Evolutionary conservation across 2,329 filamentous ascomycete species (phyloP).

Genomic region (Trichophyton verrucosum): DNA sequence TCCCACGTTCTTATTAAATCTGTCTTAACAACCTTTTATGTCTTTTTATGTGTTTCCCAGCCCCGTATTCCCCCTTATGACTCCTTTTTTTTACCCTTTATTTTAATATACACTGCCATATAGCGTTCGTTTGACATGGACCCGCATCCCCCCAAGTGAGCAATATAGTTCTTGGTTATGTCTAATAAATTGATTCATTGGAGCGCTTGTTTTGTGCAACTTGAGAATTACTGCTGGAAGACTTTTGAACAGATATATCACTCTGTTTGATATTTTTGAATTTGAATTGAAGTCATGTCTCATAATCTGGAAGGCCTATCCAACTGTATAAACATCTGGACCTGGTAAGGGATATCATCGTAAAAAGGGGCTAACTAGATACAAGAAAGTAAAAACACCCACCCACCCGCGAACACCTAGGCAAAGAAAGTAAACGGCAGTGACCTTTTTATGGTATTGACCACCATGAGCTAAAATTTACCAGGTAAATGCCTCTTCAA

Average conservation of each 20-base stretch:
- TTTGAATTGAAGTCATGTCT: not conserved
- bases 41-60: not conserved
- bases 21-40: not conserved
- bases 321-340: not conserved
- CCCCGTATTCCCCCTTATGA: not conserved
- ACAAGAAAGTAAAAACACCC: not conserved
- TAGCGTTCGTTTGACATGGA: not conserved
- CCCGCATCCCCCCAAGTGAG: not conserved
- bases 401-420: not conserved
- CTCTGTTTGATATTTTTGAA: not conserved
- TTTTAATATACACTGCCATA: not conserved
- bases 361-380: not conserved
- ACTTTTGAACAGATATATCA: too few relatives aligned
- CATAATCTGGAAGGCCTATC: not conserved
- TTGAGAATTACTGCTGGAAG: too few relatives aligned
- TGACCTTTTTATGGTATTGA: not conserved
- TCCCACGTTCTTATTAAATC: not conserved
- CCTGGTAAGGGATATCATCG: not conserved
- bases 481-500: constrained; percentile 56
- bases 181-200: not conserved
- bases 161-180: not conserved
- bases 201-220: too few relatives aligned
- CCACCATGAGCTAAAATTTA: constrained; percentile 20
- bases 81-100: not conserved
- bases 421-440: not conserved